These are phyloP conservation scores for Flaveria robusta DNA, from an alignment of 129 eudicot species.

Conservation along the genomic window DNA sequence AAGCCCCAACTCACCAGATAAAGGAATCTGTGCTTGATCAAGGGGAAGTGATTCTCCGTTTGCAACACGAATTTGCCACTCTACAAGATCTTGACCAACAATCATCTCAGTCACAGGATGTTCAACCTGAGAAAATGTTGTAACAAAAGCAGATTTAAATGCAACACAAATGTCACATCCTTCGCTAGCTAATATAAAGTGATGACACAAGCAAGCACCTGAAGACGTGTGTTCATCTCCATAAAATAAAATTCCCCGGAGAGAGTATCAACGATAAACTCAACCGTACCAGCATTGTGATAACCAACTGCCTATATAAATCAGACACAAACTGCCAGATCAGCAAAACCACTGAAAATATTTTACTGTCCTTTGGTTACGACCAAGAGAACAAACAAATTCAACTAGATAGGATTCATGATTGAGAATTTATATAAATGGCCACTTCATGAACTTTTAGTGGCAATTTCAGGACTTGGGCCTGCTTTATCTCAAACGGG, in stretches of 20 bases:
- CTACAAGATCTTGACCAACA: slow-evolving; percentile 98
- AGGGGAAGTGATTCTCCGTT: slow-evolving; percentile 95
- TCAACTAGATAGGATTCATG: slow-evolving; percentile 3
- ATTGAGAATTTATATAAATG: not conserved
- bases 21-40: slow-evolving; percentile 73
- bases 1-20: slow-evolving; percentile 60
- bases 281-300: slow-evolving; percentile 95
- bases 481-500: not conserved
- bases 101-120: slow-evolving; percentile 99
- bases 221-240: slow-evolving; percentile 99
- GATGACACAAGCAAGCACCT: slow-evolving; percentile 52
- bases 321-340: slow-evolving; percentile 26
- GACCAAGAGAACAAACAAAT: not conserved
- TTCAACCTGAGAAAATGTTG: slow-evolving; percentile 66
- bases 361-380: slow-evolving; percentile 2
- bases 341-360: slow-evolving; percentile 19
- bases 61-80: slow-evolving; percentile 98
- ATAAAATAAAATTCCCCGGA: slow-evolving; percentile 89
- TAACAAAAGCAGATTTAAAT: not conserved
- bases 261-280: slow-evolving; percentile 88
- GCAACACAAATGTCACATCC: slow-evolving; percentile 18
- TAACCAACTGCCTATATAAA: slow-evolving; percentile 82
- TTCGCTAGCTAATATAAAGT: slow-evolving; percentile 1
- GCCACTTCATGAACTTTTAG: not conserved
- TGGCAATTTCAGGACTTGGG: not conserved